A percentile compares a stretch with the other conserved stretches of the same genome.
Conservation (phyloP, 2,329 filamentous ascomycete species). For the Verticillium nonalfalfae region DNA sequence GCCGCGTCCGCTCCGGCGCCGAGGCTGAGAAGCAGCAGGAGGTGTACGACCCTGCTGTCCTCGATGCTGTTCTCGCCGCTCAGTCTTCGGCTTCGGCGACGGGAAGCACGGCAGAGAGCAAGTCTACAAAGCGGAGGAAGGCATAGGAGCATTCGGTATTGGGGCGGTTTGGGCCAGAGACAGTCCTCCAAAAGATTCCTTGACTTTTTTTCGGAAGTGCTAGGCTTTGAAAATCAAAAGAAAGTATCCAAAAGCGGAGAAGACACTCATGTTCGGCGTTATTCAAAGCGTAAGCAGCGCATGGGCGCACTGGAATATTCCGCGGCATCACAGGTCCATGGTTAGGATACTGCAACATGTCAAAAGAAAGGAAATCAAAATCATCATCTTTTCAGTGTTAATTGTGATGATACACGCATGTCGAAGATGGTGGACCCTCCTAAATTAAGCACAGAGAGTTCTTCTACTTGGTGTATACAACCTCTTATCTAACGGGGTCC, state of each 20-base stretch:
- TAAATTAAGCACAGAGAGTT: neutral
- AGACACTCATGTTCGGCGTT: neutral
- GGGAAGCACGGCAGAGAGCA: constrained; percentile 24
- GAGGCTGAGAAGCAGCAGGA: constrained; percentile 19
- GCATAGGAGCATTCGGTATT: constrained; percentile 16
- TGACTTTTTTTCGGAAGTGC: neutral
- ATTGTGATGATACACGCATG: neutral
- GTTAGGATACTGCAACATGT: neutral
- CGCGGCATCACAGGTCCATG: neutral
- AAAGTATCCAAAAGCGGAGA: neutral
- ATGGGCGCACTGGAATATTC: neutral
- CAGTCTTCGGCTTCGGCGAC: constrained; percentile 21
- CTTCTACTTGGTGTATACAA: neutral
- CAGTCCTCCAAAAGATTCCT: neutral
- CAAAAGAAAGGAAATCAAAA: neutral
- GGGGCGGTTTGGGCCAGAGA: neutral
- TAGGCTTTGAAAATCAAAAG: neutral
- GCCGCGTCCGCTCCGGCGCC: constrained; percentile 36
- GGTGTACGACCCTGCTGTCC: constrained; percentile 36
- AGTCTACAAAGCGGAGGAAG: constrained; percentile 41
- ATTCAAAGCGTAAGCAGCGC: neutral
- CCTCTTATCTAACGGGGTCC: constrained; percentile 17
- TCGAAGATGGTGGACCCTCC: neutral
- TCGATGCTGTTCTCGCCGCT: constrained; percentile 38
- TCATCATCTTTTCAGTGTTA: neutral